phyloP scores from a whole-genome alignment of 129 eudicot species.

The Escallonia herrerae region DNA sequence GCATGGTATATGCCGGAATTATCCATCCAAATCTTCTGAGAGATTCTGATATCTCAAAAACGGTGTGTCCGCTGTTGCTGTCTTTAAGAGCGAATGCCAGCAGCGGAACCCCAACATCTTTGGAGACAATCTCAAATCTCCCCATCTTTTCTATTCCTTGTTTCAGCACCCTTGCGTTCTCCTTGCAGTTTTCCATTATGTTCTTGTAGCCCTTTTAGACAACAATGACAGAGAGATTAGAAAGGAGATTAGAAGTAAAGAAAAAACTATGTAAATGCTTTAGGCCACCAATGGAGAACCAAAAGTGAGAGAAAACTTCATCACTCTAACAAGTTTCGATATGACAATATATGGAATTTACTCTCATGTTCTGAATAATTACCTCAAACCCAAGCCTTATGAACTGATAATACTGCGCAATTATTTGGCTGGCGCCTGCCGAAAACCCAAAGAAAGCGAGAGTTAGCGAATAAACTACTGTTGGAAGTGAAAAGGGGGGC shows the following conservation, averaged over 20 bases:
- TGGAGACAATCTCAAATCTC: slow-evolving; percentile 45
- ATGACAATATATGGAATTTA: not conserved
- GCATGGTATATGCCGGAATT: slow-evolving; percentile 72
- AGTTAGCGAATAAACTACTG: too few species aligned
- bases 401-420: slow-evolving; percentile 63
- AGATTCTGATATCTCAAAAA: slow-evolving; percentile 47
- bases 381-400: slow-evolving; percentile 83
- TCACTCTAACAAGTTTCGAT: not conserved
- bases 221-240: not conserved
- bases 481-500: too few species aligned
- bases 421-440: slow-evolving; percentile 50
- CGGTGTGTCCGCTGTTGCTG: slow-evolving; percentile 30
- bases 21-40: slow-evolving; percentile 68
- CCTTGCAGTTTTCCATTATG: slow-evolving; percentile 53
- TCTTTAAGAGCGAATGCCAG: slow-evolving; percentile 66
- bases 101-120: slow-evolving; percentile 56
- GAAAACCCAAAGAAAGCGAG: not conserved
- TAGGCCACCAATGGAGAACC: not conserved
- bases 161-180: slow-evolving; percentile 30
- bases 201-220: slow-evolving; percentile 44
- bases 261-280: not conserved
- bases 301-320: not conserved
- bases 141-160: slow-evolving; percentile 47
- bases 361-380: not conserved
- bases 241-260: not conserved